Evolutionary conservation across 768 basidiomycete genomes (phyloP).

Genomic region (Rhizopogon vinicolor): DNA sequence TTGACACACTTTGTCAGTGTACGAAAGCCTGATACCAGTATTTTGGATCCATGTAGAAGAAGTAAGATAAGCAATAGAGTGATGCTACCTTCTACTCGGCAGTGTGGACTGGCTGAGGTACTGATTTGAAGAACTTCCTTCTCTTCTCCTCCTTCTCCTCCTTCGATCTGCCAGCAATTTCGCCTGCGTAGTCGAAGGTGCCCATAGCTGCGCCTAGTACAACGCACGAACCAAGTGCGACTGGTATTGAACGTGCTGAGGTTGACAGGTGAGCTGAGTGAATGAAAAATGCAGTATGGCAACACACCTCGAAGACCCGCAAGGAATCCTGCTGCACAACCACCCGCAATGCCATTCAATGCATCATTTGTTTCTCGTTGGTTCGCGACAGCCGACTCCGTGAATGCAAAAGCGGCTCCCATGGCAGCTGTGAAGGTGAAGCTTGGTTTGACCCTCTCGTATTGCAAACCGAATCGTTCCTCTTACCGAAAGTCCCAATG

Average conservation of each 20-base stretch:
- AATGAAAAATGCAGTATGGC: not conserved
- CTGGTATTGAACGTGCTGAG: constrained; percentile 78
- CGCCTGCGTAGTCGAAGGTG: constrained; percentile 74
- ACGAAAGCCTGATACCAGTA: not conserved
- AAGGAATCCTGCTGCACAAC: constrained; percentile 90
- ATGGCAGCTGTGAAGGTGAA: constrained; percentile 64
- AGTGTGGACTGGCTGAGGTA: constrained; percentile 32
- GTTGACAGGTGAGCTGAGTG: constrained; percentile 9
- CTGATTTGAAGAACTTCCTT: constrained; percentile 80
- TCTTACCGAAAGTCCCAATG: constrained; percentile 87
- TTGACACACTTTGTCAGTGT: not conserved
- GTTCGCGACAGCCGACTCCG: constrained; percentile 80
- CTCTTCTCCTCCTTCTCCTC: constrained; percentile 63
- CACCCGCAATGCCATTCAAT: constrained; percentile 79
- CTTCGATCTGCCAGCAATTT: constrained; percentile 44
- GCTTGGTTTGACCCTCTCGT: not conserved
- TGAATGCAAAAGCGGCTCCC: constrained; percentile 82
- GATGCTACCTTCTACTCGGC: constrained; percentile 14
- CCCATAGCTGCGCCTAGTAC: constrained; percentile 78
- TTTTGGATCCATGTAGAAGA: constrained; percentile 1
- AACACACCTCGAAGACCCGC: constrained; percentile 77
- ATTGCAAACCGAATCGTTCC: not conserved
- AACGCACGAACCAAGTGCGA: constrained; percentile 75
- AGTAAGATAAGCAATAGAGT: constrained; percentile 6
- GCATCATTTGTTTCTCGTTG: constrained; percentile 73